Percentiles rank a stretch among this genome's conserved stretches.
These are phyloP conservation scores for Boletus sp. DNA, from an alignment of 768 basidiomycete species.

Conservation along the genomic window DNA sequence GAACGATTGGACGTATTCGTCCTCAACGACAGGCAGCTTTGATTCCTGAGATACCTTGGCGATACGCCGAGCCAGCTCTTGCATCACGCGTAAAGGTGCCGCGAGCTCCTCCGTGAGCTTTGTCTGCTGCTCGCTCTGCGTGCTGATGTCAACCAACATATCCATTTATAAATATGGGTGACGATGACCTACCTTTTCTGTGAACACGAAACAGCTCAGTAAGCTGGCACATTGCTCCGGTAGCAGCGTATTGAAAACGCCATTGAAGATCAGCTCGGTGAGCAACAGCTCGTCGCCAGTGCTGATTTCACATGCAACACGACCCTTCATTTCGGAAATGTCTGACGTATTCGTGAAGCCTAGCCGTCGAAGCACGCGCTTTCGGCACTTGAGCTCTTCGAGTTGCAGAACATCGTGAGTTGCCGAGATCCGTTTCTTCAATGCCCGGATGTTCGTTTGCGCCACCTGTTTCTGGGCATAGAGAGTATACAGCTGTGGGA, in stretches of 20 bases:
- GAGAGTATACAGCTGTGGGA: constrained; percentile 77
- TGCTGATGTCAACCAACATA: background rate
- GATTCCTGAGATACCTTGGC: constrained; percentile 97
- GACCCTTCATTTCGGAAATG: constrained; percentile 96
- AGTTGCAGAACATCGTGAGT: constrained; percentile 93
- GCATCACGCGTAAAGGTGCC: constrained; percentile 89
- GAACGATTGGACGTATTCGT: constrained; percentile 95
- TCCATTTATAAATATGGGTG: background rate
- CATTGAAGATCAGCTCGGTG: constrained; percentile 97
- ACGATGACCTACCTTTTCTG: constrained; percentile 72
- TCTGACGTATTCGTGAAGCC: constrained; percentile 88
- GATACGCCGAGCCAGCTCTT: constrained; percentile 92
- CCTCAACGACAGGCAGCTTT: constrained; percentile 84
- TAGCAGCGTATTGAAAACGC: constrained; percentile 84
- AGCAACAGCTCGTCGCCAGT: constrained; percentile 94
- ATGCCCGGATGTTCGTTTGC: constrained; percentile 64
- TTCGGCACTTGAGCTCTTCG: constrained; percentile 94
- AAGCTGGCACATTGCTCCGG: constrained; percentile 94
- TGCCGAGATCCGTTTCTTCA: constrained; percentile 84
- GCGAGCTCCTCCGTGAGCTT: constrained; percentile 93
- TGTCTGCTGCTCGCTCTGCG: constrained; percentile 78
- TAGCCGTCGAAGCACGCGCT: constrained; percentile 88
- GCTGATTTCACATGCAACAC: constrained; percentile 98
- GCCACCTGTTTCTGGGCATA: constrained; percentile 76
- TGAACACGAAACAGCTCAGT: constrained; percentile 97